Conservation (phyloP, 2,329 filamentous ascomycete species). For the Iodosphaeria phyllophila region DNA sequence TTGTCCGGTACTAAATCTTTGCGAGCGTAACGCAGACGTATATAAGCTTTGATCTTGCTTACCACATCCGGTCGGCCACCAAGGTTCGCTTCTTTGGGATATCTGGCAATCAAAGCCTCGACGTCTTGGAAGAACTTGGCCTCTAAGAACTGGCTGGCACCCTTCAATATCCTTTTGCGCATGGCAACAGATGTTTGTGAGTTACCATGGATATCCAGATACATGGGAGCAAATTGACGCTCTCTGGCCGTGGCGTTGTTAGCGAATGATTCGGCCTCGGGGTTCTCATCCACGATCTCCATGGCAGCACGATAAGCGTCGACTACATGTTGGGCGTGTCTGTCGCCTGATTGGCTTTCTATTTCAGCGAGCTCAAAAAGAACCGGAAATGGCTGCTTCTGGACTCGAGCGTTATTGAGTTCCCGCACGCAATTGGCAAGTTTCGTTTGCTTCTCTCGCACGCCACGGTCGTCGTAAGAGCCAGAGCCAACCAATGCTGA, state of each 20-base stretch:
- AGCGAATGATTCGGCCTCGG: constrained; percentile 35
- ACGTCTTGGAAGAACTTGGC: constrained; percentile 63
- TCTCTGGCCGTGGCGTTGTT: constrained; percentile 51
- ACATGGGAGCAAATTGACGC: constrained; percentile 57
- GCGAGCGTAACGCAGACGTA: constrained; percentile 59
- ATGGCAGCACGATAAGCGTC: constrained; percentile 72
- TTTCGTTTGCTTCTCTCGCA: constrained; percentile 68
- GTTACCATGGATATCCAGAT: constrained; percentile 55
- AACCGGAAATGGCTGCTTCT: constrained; percentile 51
- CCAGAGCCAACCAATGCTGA: constrained; percentile 24
- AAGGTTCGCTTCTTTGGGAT: constrained; percentile 73
- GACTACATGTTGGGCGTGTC: constrained; percentile 55
- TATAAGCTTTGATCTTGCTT: constrained; percentile 84
- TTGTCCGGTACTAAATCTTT: constrained; percentile 76
- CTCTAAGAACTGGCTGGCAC: constrained; percentile 66
- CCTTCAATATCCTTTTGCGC: constrained; percentile 62
- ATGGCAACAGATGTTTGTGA: constrained; percentile 46
- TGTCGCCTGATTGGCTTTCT: constrained; percentile 49
- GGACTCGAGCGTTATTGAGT: constrained; percentile 56
- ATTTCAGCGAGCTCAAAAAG: constrained; percentile 59
- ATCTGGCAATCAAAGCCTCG: constrained; percentile 59
- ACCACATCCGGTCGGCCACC: constrained; percentile 76
- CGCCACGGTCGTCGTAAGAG: constrained; percentile 53
- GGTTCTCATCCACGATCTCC: constrained; percentile 57
- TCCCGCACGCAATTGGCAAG: constrained; percentile 63